Evolutionary conservation across 352 stramenopile species (phyloP).

Genomic region (Globisporangium polare): DNA sequence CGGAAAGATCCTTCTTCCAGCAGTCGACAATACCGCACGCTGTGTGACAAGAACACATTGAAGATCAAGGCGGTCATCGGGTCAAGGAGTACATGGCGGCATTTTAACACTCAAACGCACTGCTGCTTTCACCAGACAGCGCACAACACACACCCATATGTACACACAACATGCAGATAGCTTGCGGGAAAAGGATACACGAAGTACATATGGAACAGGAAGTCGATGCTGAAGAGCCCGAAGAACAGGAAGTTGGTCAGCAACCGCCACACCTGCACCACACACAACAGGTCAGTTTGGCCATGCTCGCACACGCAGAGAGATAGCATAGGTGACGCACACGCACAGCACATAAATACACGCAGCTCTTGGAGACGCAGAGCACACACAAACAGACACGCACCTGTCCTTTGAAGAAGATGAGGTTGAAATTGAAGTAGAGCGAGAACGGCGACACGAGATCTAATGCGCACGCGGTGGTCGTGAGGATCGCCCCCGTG

Average conservation of each 20-base stretch:
- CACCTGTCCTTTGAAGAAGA: slow-evolving; percentile 97
- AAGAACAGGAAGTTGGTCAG: slow-evolving; percentile 99
- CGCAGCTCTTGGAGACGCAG: not conserved
- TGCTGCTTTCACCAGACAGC: not conserved
- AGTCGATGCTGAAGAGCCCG: slow-evolving; percentile 98
- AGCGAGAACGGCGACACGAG: slow-evolving; percentile 97
- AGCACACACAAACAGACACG: slow-evolving; percentile 2
- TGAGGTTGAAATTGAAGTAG: slow-evolving; percentile 94
- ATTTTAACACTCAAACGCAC: not conserved
- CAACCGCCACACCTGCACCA: slow-evolving; percentile 90
- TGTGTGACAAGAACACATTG: slow-evolving; percentile 16
- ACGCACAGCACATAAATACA: not conserved
- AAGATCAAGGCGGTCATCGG: not conserved
- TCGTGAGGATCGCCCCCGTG: slow-evolving; percentile 96
- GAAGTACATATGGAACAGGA: slow-evolving; percentile 99
- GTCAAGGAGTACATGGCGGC: slow-evolving; percentile 1
- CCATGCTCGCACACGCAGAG: not conserved
- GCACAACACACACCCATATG: slow-evolving; percentile 5
- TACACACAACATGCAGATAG: not conserved
- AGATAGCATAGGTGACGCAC: not conserved
- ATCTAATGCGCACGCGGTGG: slow-evolving; percentile 94
- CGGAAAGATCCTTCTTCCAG: slow-evolving; percentile 99
- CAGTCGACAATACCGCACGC: slow-evolving; percentile 93
- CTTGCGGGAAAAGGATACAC: slow-evolving; percentile 60
- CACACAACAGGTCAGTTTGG: not conserved